Evolutionary conservation across 371 early-diverging fungal genomes (phyloP), one percentile per base, ranked within the genome.

Genomic region (Mucor indicus): DNA sequence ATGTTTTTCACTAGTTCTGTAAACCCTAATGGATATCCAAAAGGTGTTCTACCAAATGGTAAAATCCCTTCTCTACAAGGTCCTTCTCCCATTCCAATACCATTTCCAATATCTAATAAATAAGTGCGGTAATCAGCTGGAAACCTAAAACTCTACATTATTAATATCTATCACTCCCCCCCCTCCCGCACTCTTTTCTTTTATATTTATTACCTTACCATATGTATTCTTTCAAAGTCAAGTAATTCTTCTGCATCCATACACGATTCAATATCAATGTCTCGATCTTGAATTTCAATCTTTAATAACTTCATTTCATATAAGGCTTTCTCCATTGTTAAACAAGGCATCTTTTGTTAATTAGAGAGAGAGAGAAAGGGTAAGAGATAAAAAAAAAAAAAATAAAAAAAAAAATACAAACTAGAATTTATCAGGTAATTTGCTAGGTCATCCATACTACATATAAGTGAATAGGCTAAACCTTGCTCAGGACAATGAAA

Each of bases 111-210:
- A 17, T 43, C 27, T 9, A 43, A 17, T 20, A 50, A 13, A 36
- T 29, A 50, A 19, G 43, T 36, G 23, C 51, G 36, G 29, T 50
- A 50, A 10, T 43, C 44, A 22, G 31, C 51, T 35, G 51, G 51
- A 23, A 43, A 41, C 19, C 43, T 43, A 43, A 2, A 25, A n/a
- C 25, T 0, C 32, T 44, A 20, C 31, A 32, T 21, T 9, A 32
- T 10, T 4, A 20, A 6, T 1, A 17, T 31, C 8, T 32, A 32
- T 22, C 4, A 17, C 13, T 19, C 22, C 6, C 10, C 1, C 11
- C 20, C 12, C 1, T 20, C 12, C 12, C 30, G 12, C 6, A 29
- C 6, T 8, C 8, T 8, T 6, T 29, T 12, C 30, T 8, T 6
- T 29, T 12, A 8, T 29, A 29, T 3, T 15, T 23, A 21, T 50